Evolutionary conservation across 139 green algal genomes (phyloP).

Genomic region (Micromonas commoda): DNA sequence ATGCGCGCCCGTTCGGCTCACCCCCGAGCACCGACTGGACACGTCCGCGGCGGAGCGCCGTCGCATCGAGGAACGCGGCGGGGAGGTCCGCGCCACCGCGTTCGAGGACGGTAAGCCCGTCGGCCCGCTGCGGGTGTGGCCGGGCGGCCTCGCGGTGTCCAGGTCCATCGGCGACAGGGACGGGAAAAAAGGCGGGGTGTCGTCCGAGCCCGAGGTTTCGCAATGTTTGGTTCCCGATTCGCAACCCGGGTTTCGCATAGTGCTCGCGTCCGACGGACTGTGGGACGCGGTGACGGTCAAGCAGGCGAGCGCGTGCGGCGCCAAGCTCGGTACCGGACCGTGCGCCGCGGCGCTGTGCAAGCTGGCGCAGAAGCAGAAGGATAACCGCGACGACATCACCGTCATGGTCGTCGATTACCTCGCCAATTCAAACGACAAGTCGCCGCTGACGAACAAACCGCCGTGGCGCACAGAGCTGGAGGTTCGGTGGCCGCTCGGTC

Average conservation of each 20-base stretch:
- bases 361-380: conserved; percentile 19
- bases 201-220: conserved; percentile 70
- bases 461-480: neutral
- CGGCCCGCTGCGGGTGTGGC: conserved; percentile 84
- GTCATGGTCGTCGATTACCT: conserved; percentile 18
- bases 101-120: conserved; percentile 37
- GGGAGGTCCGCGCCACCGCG: conserved; percentile 13
- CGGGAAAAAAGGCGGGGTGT: conserved; percentile 56
- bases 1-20: neutral
- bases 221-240: conserved; percentile 44
- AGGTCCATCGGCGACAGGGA: conserved; percentile 79
- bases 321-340: neutral
- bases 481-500: neutral
- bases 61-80: conserved; percentile 13
- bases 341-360: conserved; percentile 9
- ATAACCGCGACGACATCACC: conserved; percentile 26
- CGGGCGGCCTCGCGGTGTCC: conserved; percentile 77
- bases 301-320: neutral
- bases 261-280: conserved; percentile 26
- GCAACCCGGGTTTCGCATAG: conserved; percentile 1
- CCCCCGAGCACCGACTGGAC: conserved; percentile 16
- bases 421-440: neutral
- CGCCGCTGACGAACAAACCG: neutral
- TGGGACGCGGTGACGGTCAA: conserved; percentile 25
- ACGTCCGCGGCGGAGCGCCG: conserved; percentile 6